Evolutionary conservation across 495 filamentous ascomycete genomes (phyloP), one percentile per base, ranked within the genome.

Genomic region (Xylaria flabelliformis): DNA sequence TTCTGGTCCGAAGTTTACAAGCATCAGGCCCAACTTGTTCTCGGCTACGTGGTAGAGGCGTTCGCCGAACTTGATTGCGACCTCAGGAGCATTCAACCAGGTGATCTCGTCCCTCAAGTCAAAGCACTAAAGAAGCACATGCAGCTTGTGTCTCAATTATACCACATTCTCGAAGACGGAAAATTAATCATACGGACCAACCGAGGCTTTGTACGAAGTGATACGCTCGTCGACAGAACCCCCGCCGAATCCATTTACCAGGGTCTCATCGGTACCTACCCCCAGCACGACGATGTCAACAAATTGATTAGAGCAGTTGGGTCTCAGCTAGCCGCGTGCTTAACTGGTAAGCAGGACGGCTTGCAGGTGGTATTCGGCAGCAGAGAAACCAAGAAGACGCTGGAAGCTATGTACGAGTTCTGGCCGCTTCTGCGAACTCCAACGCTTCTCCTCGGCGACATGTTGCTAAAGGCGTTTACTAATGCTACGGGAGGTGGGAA

Each of bases 21-120:
- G 0, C 9, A 48, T 0, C 83, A 86, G 53, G 65, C 78, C n/a
- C 29, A 70, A 8, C 79, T 87, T 3, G 80, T 85, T 0, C 46
- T 80, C 2, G 74, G 77, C 2, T 87, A 86, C 71, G 73, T 82
- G 7, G 72, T 82, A 2, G 81, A 83, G 58, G 82, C 83, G 13
- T 85, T 87, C 58, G 70, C 59, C 9, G 48, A 67, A 9, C 73
- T 86, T 4, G 83, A 83, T 0, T 76, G 74, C 29, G 61, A 79
- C 9, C 44, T 86, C 3, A 66, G n/a, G 0, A 32, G 50, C 1
- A 29, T 84, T 17, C 53, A 62, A 15, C 41, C 75, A 19, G 83
- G 80, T 8, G 64, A 79, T 5, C 17, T 26, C 19, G 24, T 83
- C 1, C 79, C 77, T 4, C 17, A 50, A n/a, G 67, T 80, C 7